A percentile compares a stretch with the other conserved stretches of the same genome.
phyloP scores from a whole-genome alignment of 257 asterid species.

The Jaltomata sinuosa region DNA sequence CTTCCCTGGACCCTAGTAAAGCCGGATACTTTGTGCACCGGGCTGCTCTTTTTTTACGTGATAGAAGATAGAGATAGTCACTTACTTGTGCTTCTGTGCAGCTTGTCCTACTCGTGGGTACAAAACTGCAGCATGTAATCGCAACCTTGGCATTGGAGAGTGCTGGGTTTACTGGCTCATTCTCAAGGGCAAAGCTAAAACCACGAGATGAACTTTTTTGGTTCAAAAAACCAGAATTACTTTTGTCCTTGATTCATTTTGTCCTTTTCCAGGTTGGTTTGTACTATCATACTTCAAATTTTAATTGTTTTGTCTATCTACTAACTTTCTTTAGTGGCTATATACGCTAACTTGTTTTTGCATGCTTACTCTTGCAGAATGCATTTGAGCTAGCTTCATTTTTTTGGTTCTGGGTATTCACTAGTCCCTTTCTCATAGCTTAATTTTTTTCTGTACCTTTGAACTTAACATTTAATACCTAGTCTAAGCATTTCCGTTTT shows the following conservation, averaged over 20 bases:
- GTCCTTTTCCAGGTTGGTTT: slow-evolving; percentile 85
- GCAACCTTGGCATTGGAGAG: slow-evolving; percentile 96
- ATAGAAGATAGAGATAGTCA: not conserved
- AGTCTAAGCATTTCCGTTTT: not conserved
- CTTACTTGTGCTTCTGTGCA: slow-evolving; percentile 20
- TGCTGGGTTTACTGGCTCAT: slow-evolving; percentile 59
- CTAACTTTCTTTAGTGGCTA: not conserved
- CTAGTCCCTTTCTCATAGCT: slow-evolving; percentile 2
- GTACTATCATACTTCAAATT: not conserved
- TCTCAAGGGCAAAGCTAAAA: slow-evolving; percentile 49
- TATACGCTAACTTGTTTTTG: not conserved
- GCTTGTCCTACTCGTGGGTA: slow-evolving; percentile 88
- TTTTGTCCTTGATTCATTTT: slow-evolving; percentile 77
- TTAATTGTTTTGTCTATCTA: not conserved
- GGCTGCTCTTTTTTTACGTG: not conserved
- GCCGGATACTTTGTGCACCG: too few relatives aligned
- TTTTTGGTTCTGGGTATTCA: slow-evolving; percentile 98
- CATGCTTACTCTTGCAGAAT: slow-evolving; percentile 22
- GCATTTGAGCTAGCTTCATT: slow-evolving; percentile 90
- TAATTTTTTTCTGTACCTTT: not conserved
- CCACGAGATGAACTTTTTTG: slow-evolving; percentile 93
- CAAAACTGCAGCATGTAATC: slow-evolving; percentile 90
- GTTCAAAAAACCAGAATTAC: slow-evolving; percentile 84
- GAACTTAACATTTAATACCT: not conserved
- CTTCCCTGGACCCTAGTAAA: too few relatives aligned